A percentile compares a stretch with the other conserved stretches of the same genome.
These are phyloP conservation scores for Saccharomycopsis hybrid DNA, from an alignment of 1,139 yeast species.

Conservation along the genomic window DNA sequence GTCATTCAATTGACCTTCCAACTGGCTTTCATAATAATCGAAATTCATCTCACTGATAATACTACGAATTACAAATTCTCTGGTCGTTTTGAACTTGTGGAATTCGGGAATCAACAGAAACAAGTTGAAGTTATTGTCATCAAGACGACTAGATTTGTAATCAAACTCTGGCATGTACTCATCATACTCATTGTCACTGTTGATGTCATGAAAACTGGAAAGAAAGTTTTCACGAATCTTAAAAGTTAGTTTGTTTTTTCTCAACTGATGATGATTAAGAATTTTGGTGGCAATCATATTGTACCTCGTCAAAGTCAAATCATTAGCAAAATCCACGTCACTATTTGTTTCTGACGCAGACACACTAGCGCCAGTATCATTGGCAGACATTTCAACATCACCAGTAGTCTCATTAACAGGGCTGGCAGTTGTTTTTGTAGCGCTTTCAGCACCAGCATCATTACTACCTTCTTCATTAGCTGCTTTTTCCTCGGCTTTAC, in stretches of 20 bases:
- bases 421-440: background rate
- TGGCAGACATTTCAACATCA: too few species aligned
- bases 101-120: slow-evolving; percentile 8
- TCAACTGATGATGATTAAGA: too few species aligned
- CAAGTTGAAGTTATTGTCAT: slow-evolving; percentile 16
- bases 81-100: slow-evolving; percentile 5
- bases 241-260: too few species aligned
- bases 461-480: too few species aligned
- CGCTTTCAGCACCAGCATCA: background rate
- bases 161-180: slow-evolving; percentile 6
- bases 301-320: background rate
- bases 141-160: background rate
- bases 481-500: too few species aligned
- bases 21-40: slow-evolving; percentile 4
- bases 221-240: too few species aligned
- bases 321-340: background rate
- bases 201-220: background rate
- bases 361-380: too few species aligned
- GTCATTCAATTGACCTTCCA: slow-evolving; percentile 1
- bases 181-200: background rate
- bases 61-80: slow-evolving; percentile 1
- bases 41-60: background rate
- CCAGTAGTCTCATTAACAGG: too few species aligned
- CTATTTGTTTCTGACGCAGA: too few species aligned
- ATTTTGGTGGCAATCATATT: background rate